Percentiles rank a stretch among this genome's conserved stretches.
Evolutionary conservation across 345 rosid species (phyloP).

Genomic region (Euclidium syriacum): DNA sequence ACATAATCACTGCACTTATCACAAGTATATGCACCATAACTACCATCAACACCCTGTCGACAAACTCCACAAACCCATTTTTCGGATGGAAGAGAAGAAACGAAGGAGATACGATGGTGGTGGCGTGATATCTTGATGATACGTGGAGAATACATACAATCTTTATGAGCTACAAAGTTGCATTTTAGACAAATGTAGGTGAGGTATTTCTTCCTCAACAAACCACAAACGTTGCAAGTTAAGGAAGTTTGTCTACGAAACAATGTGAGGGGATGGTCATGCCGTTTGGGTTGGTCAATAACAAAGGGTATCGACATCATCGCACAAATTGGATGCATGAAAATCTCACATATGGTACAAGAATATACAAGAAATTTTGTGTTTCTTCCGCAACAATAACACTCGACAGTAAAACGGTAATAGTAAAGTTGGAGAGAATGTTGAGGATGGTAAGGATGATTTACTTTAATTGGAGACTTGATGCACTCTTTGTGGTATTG

Average conservation of each 20-base stretch:
- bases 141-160: not conserved
- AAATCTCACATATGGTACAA: not conserved
- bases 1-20: not conserved
- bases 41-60: not conserved
- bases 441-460: no score
- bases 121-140: constrained; percentile 1
- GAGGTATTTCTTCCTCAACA: not conserved
- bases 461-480: no score
- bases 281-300: not conserved
- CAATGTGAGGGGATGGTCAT: not conserved
- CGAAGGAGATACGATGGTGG: not conserved
- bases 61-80: not conserved
- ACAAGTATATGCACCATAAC: not conserved
- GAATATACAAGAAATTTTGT: not conserved
- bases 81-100: not conserved
- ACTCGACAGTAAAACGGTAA: no score
- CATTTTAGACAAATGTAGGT: not conserved
- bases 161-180: not conserved
- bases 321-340: not conserved
- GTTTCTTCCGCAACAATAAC: not conserved
- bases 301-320: not conserved
- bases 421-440: no score
- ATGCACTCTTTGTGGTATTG: no score
- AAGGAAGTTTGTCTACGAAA: not conserved
- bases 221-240: not conserved